phyloP scores from a whole-genome alignment of 768 basidiomycete species.

The Podaxis carcinomalis region DNA sequence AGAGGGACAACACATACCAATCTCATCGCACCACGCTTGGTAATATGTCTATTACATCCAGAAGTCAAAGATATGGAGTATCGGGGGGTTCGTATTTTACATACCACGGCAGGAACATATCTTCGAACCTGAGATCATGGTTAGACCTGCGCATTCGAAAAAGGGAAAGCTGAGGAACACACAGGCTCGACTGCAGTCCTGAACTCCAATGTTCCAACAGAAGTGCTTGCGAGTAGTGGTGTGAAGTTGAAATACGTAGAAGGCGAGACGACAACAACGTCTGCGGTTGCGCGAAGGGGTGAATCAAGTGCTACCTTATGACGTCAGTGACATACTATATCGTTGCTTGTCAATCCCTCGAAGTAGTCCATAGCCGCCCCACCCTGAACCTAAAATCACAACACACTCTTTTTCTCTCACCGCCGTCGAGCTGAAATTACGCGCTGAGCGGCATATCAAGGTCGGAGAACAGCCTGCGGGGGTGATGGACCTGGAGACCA shows the following conservation, averaged over 20 bases:
- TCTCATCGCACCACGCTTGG: constrained; percentile 75
- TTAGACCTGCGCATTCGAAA: neutral
- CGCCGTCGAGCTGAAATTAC: constrained; percentile 35
- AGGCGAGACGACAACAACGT: constrained; percentile 65
- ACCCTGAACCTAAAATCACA: constrained; percentile 72
- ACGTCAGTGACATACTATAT: constrained; percentile 43
- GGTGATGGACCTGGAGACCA: neutral
- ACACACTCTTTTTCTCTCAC: constrained; percentile 39
- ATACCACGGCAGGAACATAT: constrained; percentile 52
- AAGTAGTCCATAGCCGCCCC: constrained; percentile 74
- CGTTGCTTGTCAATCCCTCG: constrained; percentile 64
- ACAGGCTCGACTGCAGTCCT: constrained; percentile 80
- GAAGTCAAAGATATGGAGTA: neutral
- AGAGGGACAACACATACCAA: constrained; percentile 36
- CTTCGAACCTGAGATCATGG: constrained; percentile 41
- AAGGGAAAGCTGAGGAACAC: constrained; percentile 19
- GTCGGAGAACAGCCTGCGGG: neutral
- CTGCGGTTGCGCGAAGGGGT: constrained; percentile 25
- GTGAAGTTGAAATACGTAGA: constrained; percentile 67
- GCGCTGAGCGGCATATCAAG: constrained; percentile 10
- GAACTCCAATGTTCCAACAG: constrained; percentile 83
- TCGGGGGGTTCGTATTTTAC: constrained; percentile 15
- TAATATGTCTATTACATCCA: constrained; percentile 44
- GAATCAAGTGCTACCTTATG: neutral
- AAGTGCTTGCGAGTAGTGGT: constrained; percentile 62